These are phyloP conservation scores for Apiosordaria backusii DNA, from an alignment of 495 filamentous ascomycete species.

Conservation along the genomic window DNA sequence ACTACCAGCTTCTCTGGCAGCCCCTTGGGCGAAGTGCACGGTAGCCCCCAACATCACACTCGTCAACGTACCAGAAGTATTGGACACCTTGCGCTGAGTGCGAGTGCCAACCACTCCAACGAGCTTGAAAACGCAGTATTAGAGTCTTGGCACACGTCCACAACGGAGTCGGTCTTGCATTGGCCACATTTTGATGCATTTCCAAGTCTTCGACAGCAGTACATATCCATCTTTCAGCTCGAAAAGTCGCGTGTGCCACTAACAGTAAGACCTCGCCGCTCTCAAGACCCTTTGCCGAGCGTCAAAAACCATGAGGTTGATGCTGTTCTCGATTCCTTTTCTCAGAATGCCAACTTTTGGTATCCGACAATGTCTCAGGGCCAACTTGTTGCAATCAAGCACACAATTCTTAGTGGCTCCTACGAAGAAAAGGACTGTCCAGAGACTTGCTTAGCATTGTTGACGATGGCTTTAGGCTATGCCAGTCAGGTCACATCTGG, in stretches of 20 bases:
- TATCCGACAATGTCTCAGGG: constrained; percentile 31
- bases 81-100: neutral
- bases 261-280: constrained; percentile 14
- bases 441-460: constrained; percentile 29
- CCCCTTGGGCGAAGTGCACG: constrained; percentile 17
- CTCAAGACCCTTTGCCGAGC: constrained; percentile 27
- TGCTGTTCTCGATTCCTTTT: constrained; percentile 36
- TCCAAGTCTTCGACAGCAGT: constrained; percentile 30
- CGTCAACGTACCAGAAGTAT: neutral
- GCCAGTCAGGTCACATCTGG: constrained; percentile 27
- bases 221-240: constrained; percentile 34
- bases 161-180: constrained; percentile 33
- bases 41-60: neutral
- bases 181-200: constrained; percentile 33
- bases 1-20: constrained; percentile 21
- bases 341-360: constrained; percentile 36
- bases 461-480: constrained; percentile 35
- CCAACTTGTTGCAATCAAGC: constrained; percentile 21
- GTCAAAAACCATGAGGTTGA: constrained; percentile 37
- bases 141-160: constrained; percentile 31
- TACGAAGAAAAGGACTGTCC: constrained; percentile 19
- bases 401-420: constrained; percentile 17
- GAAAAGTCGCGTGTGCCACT: constrained; percentile 25
- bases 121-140: constrained; percentile 34
- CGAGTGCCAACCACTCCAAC: neutral